phyloP scores from a whole-genome alignment of 2,329 filamentous ascomycete genomes.

The Fusarium solani-melongenae region DNA sequence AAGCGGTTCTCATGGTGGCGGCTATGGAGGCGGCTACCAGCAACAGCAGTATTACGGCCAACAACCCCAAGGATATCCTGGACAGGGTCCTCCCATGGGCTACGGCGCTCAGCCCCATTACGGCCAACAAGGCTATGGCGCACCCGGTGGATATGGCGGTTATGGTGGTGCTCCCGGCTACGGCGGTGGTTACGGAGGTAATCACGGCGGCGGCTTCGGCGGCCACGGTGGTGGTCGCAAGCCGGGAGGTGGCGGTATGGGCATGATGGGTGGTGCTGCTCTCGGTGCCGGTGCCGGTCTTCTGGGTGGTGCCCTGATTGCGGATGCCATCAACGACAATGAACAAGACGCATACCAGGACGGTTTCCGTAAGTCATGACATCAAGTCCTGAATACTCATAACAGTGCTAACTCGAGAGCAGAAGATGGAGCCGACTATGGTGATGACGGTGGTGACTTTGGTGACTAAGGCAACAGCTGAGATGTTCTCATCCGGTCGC shows the following conservation, averaged over 20 bases:
- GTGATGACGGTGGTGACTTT: conserved; percentile 37
- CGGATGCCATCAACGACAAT: conserved; percentile 72
- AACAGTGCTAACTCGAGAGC: conserved; percentile 34
- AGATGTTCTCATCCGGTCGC: neutral
- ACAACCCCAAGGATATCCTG: conserved; percentile 38
- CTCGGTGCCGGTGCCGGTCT: conserved; percentile 85
- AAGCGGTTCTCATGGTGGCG: conserved; percentile 28
- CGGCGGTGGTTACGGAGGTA: conserved; percentile 7
- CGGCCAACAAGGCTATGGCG: conserved; percentile 33
- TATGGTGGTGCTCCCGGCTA: conserved; percentile 46
- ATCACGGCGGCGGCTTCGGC: conserved; percentile 47
- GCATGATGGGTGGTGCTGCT: conserved; percentile 78
- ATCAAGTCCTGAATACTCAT: neutral
- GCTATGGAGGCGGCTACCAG: conserved; percentile 45
- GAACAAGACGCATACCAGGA: conserved; percentile 67
- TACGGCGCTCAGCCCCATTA: conserved; percentile 43
- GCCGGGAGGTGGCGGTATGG: conserved; percentile 62
- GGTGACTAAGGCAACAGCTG: conserved; percentile 13
- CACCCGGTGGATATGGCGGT: conserved; percentile 36
- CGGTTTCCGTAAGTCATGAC: conserved; percentile 52
- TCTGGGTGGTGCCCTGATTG: conserved; percentile 80
- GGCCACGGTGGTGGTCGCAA: conserved; percentile 48
- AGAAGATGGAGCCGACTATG: conserved; percentile 48
- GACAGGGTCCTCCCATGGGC: conserved; percentile 42
- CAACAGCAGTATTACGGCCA: conserved; percentile 44